Percentiles rank a stretch among this genome's conserved stretches.
Evolutionary conservation across 768 basidiomycete genomes (phyloP).

Genomic region (Jaapia argillacea): DNA sequence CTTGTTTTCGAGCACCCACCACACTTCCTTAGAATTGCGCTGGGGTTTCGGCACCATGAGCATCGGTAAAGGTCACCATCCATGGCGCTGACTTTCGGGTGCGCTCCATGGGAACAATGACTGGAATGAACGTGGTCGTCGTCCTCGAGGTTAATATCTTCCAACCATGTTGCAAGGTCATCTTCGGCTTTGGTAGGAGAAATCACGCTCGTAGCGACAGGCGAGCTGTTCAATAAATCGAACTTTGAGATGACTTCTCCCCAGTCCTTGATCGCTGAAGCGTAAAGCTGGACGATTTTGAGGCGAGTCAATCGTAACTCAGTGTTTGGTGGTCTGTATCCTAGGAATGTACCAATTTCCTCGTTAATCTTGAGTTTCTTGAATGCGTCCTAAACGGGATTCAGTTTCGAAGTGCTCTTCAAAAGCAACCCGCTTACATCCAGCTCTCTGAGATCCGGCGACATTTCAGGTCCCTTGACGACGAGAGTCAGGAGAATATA

Average conservation of each 20-base stretch:
- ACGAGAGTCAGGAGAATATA: constrained; percentile 43
- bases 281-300: constrained; percentile 37
- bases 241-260: constrained; percentile 29
- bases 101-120: constrained; percentile 18
- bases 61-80: constrained; percentile 46
- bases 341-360: constrained; percentile 38
- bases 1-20: constrained; percentile 30
- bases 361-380: constrained; percentile 40
- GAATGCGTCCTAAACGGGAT: constrained; percentile 19
- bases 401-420: not conserved
- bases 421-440: constrained; percentile 25
- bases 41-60: constrained; percentile 57
- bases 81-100: constrained; percentile 38
- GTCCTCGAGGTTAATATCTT: constrained; percentile 33
- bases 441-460: constrained; percentile 38
- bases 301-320: constrained; percentile 41
- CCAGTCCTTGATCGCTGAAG: constrained; percentile 36
- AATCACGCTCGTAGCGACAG: not conserved
- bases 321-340: constrained; percentile 37
- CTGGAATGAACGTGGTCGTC: constrained; percentile 19
- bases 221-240: constrained; percentile 10
- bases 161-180: constrained; percentile 49
- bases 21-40: constrained; percentile 45
- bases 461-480: constrained; percentile 39
- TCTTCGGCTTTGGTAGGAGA: constrained; percentile 33